Evolutionary conservation across 305 asterid genomes (phyloP).

Genomic region (Salvia sclarea): DNA sequence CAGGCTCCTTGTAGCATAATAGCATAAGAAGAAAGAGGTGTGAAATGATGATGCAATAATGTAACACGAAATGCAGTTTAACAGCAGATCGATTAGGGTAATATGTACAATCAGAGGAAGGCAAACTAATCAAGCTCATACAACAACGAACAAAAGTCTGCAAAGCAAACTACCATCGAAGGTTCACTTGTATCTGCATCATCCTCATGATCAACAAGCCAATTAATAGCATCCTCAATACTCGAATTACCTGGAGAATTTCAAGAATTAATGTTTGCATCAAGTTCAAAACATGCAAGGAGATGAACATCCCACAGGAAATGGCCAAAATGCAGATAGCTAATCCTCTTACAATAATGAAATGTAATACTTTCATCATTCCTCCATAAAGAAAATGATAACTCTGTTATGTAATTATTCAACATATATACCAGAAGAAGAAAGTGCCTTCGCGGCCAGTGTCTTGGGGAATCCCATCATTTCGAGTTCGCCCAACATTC

Average conservation of each 20-base stretch:
- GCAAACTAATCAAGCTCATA: slow-evolving; percentile 6
- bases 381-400: neutral
- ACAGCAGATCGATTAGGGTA: neutral
- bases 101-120: neutral
- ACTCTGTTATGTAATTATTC: neutral
- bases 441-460: slow-evolving; percentile 58
- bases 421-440: slow-evolving; percentile 51
- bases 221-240: slow-evolving; percentile 68
- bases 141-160: neutral
- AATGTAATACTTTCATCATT: neutral
- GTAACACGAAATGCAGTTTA: neutral
- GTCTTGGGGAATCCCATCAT: slow-evolving; percentile 69
- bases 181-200: slow-evolving; percentile 44
- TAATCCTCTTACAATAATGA: no score
- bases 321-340: no score
- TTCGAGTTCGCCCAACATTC: slow-evolving; percentile 60
- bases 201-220: slow-evolving; percentile 63
- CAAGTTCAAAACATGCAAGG: no score
- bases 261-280: slow-evolving; percentile 1
- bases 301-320: neutral
- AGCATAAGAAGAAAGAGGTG: slow-evolving; percentile 20
- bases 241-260: slow-evolving; percentile 59
- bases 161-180: slow-evolving; percentile 44
- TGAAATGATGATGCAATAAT: slow-evolving; percentile 21
- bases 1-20: slow-evolving; percentile 32